These are phyloP conservation scores for Papiliotrema laurentii DNA, from an alignment of 1,284 basidiomycete species.

Conservation along the genomic window DNA sequence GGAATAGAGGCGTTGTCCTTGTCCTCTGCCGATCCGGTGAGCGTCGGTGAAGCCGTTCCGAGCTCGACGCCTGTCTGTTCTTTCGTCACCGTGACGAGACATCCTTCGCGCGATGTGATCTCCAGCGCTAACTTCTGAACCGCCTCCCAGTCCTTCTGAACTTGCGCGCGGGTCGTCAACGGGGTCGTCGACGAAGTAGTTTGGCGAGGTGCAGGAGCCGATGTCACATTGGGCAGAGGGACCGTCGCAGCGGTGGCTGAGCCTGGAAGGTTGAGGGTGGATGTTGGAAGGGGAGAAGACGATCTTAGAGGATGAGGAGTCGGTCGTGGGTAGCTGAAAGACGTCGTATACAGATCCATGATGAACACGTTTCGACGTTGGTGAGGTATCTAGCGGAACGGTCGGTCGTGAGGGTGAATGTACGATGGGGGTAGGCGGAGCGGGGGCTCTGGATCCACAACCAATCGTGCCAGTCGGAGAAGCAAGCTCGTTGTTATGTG, in stretches of 20 bases:
- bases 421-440: no score
- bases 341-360: constrained; percentile 92
- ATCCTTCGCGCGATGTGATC: constrained; percentile 72
- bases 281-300: constrained; percentile 8
- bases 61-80: constrained; percentile 41
- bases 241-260: constrained; percentile 11
- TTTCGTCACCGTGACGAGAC: constrained; percentile 71
- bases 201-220: constrained; percentile 11
- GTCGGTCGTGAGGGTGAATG: no score
- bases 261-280: constrained; percentile 11
- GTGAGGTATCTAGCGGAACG: no score
- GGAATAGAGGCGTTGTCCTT: constrained; percentile 9
- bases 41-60: constrained; percentile 1
- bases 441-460: no score
- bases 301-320: constrained; percentile 10
- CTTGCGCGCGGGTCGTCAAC: constrained; percentile 19
- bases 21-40: neutral
- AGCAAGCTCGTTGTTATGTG: no score
- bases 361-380: constrained; percentile 35
- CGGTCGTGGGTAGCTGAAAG: constrained; percentile 51
- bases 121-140: constrained; percentile 76
- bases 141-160: constrained; percentile 54
- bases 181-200: constrained; percentile 11
- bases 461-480: no score
- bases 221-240: constrained; percentile 20